A percentile compares a stretch with the other conserved stretches of the same genome.
phyloP scores from a whole-genome alignment of 202 grass and related monocot species.

The Elaeis oleifera region DNA sequence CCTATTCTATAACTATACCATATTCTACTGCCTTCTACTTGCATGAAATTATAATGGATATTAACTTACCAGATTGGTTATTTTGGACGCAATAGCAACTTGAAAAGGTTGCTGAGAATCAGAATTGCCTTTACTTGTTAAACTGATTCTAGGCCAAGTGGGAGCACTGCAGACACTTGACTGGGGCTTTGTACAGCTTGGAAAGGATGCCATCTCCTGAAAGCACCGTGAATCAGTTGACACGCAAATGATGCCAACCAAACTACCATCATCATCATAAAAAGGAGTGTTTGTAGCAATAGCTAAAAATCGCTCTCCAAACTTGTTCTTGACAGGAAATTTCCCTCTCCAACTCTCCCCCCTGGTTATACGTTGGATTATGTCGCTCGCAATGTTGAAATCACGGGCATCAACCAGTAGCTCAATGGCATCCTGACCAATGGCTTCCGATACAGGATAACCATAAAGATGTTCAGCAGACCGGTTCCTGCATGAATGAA shows the following conservation, averaged over 20 bases:
- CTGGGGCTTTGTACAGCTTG: slow-evolving; percentile 31
- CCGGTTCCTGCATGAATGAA: slow-evolving; percentile 46
- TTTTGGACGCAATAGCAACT: slow-evolving; percentile 76
- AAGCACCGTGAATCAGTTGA: slow-evolving; percentile 57
- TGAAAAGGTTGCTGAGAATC: slow-evolving; percentile 55
- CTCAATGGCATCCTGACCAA: slow-evolving; percentile 64
- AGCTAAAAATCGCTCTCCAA: slow-evolving; percentile 61
- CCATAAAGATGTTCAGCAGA: slow-evolving; percentile 84
- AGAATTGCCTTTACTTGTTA: slow-evolving; percentile 40
- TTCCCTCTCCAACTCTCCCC: slow-evolving; percentile 88
- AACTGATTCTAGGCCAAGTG: slow-evolving; percentile 32
- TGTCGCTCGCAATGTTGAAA: slow-evolving; percentile 38
- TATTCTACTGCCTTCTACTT: too few species aligned
- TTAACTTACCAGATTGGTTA: slow-evolving; percentile 78
- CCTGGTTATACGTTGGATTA: slow-evolving; percentile 46
- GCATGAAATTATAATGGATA: too few species aligned
- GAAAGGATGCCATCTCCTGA: slow-evolving; percentile 47
- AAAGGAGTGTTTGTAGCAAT: slow-evolving; percentile 79
- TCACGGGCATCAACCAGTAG: slow-evolving; percentile 57
- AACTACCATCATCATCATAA: slow-evolving; percentile 71
- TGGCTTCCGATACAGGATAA: slow-evolving; percentile 66
- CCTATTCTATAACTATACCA: too few species aligned
- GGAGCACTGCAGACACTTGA: slow-evolving; percentile 36
- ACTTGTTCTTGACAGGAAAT: slow-evolving; percentile 68
- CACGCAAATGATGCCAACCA: slow-evolving; percentile 77